A percentile compares a stretch with the other conserved stretches of the same genome.
phyloP scores from a whole-genome alignment of 257 asterid genomes.

The Ophiorrhiza pumila region DNA sequence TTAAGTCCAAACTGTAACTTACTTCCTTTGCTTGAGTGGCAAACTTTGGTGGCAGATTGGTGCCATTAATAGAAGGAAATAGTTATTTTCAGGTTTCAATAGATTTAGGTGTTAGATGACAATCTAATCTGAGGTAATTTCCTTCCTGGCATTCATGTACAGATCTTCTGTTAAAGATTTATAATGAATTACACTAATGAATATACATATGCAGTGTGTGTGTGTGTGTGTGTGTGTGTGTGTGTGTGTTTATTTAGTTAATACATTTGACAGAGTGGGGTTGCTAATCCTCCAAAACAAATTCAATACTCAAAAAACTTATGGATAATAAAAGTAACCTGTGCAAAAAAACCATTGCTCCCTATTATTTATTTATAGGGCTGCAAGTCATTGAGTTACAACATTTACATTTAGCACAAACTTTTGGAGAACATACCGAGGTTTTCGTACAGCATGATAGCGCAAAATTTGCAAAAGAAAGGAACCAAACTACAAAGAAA shows the following conservation, averaged over 20 bases:
- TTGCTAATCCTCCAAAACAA: background rate
- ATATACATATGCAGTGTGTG: too few relatives aligned
- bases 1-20: background rate
- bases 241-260: too few relatives aligned
- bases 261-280: background rate
- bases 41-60: background rate
- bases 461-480: background rate
- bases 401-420: constrained; percentile 12
- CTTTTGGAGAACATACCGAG: background rate
- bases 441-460: background rate
- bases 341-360: background rate
- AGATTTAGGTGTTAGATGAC: background rate
- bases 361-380: constrained; percentile 3
- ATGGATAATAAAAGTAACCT: background rate
- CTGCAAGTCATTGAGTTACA: background rate
- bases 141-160: background rate
- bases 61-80: background rate
- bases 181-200: too few relatives aligned
- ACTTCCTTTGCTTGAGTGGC: background rate
- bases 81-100: too few relatives aligned
- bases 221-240: too few relatives aligned
- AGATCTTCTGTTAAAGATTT: background rate
- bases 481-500: background rate
- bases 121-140: background rate
- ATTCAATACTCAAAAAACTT: background rate